phyloP scores from a whole-genome alignment of 371 early-diverging fungal species.

The Zancudomyces culisetae region DNA sequence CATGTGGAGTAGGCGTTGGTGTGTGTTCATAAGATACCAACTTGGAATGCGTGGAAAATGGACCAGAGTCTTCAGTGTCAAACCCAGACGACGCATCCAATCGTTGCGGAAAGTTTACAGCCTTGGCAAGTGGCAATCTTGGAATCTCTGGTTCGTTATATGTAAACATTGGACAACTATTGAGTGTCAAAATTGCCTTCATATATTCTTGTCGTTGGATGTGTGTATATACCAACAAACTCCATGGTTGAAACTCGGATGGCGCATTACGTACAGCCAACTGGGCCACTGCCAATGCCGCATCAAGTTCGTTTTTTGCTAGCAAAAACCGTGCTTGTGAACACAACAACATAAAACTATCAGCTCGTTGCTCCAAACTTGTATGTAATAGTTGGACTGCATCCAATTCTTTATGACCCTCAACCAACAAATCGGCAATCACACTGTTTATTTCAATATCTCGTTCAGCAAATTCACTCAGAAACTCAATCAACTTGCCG shows the following conservation, averaged over 20 bases:
- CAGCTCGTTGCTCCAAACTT: slow-evolving; percentile 51
- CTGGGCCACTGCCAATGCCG: slow-evolving; percentile 68
- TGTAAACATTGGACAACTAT: slow-evolving; percentile 95
- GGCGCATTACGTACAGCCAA: slow-evolving; percentile 84
- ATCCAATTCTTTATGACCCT: slow-evolving; percentile 65
- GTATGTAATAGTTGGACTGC: slow-evolving; percentile 69
- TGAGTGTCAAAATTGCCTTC: slow-evolving; percentile 79
- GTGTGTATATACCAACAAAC: slow-evolving; percentile 75
- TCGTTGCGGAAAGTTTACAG: slow-evolving; percentile 1
- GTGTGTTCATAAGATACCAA: neutral
- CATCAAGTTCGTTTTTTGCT: slow-evolving; percentile 49
- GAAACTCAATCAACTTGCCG: slow-evolving; percentile 58
- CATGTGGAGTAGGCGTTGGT: neutral
- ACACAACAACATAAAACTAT: slow-evolving; percentile 62
- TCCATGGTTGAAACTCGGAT: slow-evolving; percentile 88
- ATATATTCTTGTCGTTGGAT: slow-evolving; percentile 68
- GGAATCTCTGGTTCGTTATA: slow-evolving; percentile 75
- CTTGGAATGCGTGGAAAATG: slow-evolving; percentile 12
- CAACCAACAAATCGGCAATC: slow-evolving; percentile 44
- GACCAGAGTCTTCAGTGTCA: slow-evolving; percentile 6
- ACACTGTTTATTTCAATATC: slow-evolving; percentile 80
- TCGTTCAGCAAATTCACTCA: slow-evolving; percentile 46
- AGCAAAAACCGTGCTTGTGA: slow-evolving; percentile 73
- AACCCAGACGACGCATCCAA: slow-evolving; percentile 3
- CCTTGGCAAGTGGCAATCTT: slow-evolving; percentile 35